These are phyloP conservation scores for Yarrowia galli DNA, from an alignment of 1,139 yeast genomes.

Conservation along the genomic window DNA sequence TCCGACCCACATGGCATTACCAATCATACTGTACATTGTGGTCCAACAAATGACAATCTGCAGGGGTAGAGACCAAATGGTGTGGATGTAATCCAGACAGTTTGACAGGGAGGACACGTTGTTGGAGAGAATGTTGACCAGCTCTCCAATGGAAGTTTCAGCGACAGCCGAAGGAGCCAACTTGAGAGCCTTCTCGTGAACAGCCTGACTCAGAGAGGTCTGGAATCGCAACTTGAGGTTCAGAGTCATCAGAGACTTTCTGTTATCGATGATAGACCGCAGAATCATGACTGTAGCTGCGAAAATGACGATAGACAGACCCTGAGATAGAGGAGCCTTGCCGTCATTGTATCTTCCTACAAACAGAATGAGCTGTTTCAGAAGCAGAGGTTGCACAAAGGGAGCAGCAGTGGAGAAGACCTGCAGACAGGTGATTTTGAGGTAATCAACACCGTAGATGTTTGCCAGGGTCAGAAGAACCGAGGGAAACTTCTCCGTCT, in stretches of 20 bases:
- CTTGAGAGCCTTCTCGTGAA: constrained; percentile 78
- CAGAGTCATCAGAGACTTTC: constrained; percentile 57
- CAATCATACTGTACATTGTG: constrained; percentile 65
- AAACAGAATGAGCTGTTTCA: constrained; percentile 74
- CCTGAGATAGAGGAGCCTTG: constrained; percentile 66
- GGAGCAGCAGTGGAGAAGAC: constrained; percentile 41
- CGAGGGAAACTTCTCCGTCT: constrained; percentile 17
- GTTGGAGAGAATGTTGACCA: constrained; percentile 69
- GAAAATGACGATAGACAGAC: constrained; percentile 76
- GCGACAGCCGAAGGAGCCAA: constrained; percentile 82
- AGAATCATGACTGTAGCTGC: constrained; percentile 80
- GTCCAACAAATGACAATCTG: constrained; percentile 61
- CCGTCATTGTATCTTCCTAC: constrained; percentile 68
- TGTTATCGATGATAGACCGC: constrained; percentile 83
- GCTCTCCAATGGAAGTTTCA: constrained; percentile 84
- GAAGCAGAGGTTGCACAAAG: constrained; percentile 82
- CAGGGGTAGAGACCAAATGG: constrained; percentile 65
- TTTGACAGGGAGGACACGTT: constrained; percentile 78
- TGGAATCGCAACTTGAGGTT: constrained; percentile 48
- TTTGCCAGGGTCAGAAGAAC: not conserved
- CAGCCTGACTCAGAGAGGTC: constrained; percentile 73
- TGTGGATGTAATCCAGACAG: constrained; percentile 60
- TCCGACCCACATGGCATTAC: constrained; percentile 69
- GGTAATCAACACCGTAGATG: constrained; percentile 24
- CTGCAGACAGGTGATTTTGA: constrained; percentile 24